Conservation (phyloP, 129 eudicot species). For the Ambrosia trifida region DNA sequence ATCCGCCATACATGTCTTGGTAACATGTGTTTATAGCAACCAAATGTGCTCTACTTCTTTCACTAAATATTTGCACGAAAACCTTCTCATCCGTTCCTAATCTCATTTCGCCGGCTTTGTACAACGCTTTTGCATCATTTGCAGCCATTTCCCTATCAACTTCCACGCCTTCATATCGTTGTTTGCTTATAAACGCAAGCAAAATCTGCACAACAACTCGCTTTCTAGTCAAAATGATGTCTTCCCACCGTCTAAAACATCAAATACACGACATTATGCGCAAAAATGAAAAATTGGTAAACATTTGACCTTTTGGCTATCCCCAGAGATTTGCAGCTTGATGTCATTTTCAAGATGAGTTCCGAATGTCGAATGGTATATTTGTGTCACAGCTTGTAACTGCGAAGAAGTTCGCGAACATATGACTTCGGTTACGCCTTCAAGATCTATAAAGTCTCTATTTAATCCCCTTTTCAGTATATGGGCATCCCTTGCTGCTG, state of each 20-base stretch:
- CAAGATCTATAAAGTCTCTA: conserved; percentile 34
- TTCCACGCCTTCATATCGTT: conserved; percentile 54
- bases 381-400: conserved; percentile 43
- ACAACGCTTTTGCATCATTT: conserved; percentile 62
- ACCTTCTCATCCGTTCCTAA: conserved; percentile 57
- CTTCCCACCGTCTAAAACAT: background rate
- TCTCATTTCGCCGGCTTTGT: conserved; percentile 65
- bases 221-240: background rate
- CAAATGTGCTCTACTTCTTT: conserved; percentile 62
- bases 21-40: conserved; percentile 45
- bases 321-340: conserved; percentile 42
- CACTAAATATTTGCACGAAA: conserved; percentile 47
- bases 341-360: conserved; percentile 48
- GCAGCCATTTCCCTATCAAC: conserved; percentile 49
- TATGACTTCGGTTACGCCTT: conserved; percentile 48
- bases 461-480: conserved; percentile 39
- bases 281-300: background rate
- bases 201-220: conserved; percentile 45
- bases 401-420: conserved; percentile 53
- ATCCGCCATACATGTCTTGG: conserved; percentile 52
- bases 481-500: conserved; percentile 57
- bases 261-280: background rate
- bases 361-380: conserved; percentile 42
- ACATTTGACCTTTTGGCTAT: conserved; percentile 47
- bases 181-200: conserved; percentile 48